Evolutionary conservation across 495 filamentous ascomycete species (phyloP).

Genomic region (Neurospora sp.): DNA sequence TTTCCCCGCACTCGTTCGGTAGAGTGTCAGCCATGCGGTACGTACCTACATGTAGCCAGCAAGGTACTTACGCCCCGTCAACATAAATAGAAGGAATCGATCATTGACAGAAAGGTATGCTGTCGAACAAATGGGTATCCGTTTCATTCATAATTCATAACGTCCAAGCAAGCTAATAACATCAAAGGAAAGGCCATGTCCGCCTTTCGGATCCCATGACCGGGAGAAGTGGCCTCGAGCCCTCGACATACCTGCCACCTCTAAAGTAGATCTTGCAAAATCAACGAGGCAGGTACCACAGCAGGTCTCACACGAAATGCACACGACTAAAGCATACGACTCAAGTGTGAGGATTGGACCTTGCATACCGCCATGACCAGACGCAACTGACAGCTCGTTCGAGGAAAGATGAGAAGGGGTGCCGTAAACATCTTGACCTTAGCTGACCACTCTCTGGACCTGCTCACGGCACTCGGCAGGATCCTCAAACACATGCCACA

Average conservation of each 20-base stretch:
- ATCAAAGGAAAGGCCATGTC: not conserved
- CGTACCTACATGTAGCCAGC: not conserved
- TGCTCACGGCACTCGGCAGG: conserved; percentile 49
- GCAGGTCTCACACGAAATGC: not conserved
- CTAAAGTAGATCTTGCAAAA: not conserved
- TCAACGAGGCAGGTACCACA: not conserved
- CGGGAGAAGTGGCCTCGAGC: not conserved
- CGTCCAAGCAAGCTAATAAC: not conserved
- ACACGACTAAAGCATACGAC: not conserved
- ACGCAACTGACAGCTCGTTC: not conserved
- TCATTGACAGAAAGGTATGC: not conserved
- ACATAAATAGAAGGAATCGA: not conserved
- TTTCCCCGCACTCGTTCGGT: not conserved
- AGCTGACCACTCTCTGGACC: conserved; percentile 24
- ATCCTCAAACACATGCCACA: conserved; percentile 75
- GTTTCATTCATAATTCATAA: not conserved
- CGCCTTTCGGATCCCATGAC: not conserved
- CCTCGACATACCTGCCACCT: not conserved
- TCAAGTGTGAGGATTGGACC: not conserved
- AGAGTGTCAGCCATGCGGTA: not conserved
- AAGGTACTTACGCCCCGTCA: not conserved
- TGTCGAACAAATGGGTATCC: not conserved
- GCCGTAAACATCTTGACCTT: not conserved
- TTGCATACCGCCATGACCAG: not conserved
- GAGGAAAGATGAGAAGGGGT: not conserved